phyloP scores from a whole-genome alignment of 2,329 filamentous ascomycete species.

The Thielaviopsis ethacetica region DNA sequence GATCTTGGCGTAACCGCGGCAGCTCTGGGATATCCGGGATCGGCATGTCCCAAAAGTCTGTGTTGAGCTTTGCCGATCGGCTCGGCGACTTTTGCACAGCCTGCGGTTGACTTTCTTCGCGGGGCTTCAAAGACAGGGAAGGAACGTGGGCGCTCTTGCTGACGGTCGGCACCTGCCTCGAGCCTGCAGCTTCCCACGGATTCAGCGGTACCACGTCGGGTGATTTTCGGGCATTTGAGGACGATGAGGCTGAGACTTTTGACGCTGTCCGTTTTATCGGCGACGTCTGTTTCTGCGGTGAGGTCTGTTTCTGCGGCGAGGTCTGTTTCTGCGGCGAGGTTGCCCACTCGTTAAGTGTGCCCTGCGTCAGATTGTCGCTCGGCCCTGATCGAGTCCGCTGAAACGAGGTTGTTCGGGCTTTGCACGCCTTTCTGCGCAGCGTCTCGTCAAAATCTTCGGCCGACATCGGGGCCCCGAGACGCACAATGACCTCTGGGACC shows the following conservation, averaged over 20 bases:
- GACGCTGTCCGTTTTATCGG: not conserved
- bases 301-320: not conserved
- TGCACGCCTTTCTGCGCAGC: not conserved
- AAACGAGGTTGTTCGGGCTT: not conserved
- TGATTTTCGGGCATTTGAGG: not conserved
- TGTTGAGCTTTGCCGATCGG: not conserved
- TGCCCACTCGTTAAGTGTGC: not conserved
- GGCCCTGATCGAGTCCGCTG: not conserved
- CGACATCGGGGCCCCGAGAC: constrained; percentile 13
- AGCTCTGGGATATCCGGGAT: not conserved
- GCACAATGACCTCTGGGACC: constrained; percentile 21
- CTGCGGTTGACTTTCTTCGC: not conserved
- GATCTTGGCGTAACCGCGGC: not conserved
- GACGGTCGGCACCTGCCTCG: not conserved
- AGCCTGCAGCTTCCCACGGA: constrained; percentile 2
- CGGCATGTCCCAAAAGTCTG: not conserved
- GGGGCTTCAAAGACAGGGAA: not conserved
- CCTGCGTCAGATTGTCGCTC: not conserved
- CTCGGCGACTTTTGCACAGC: not conserved
- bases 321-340: not conserved
- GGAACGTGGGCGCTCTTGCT: constrained; percentile 1
- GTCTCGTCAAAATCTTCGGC: constrained; percentile 17
- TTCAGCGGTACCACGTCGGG: not conserved
- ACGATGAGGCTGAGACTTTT: not conserved
- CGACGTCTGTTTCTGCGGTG: not conserved